phyloP scores from a whole-genome alignment of 306 rosid genomes.

The Casuarina glauca region DNA sequence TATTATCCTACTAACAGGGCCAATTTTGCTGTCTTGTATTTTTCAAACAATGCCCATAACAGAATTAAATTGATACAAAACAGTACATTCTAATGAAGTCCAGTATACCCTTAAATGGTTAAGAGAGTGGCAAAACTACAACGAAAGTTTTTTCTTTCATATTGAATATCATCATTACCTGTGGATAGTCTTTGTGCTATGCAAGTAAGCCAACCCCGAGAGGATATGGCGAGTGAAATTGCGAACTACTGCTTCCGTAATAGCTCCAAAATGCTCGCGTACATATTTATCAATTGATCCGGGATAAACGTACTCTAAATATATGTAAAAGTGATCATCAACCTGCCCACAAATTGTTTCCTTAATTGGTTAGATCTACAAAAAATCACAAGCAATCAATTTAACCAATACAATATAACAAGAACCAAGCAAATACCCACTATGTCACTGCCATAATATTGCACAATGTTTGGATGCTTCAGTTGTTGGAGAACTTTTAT shows the following conservation, averaged over 20 bases:
- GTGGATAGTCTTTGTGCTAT: conserved; percentile 83
- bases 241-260: conserved; percentile 86
- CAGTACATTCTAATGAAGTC: background rate
- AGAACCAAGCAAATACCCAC: conserved; percentile 52
- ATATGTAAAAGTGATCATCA: conserved; percentile 76
- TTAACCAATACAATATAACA: conserved; percentile 18
- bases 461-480: conserved; percentile 90
- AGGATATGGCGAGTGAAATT: conserved; percentile 94
- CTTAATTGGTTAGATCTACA: conserved; percentile 11
- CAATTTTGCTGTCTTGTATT: background rate
- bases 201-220: conserved; percentile 94
- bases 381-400: conserved; percentile 8
- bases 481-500: conserved; percentile 84
- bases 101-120: background rate
- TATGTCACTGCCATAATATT: conserved; percentile 89
- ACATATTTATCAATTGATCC: conserved; percentile 92
- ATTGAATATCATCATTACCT: conserved; percentile 43
- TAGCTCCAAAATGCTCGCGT: conserved; percentile 91
- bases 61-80: background rate
- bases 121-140: background rate
- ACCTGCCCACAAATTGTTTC: conserved; percentile 41
- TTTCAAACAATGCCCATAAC: background rate
- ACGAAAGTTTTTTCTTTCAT: background rate
- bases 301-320: conserved; percentile 90
- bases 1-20: background rate